Evolutionary conservation across 2,329 filamentous ascomycete species (phyloP).

Genomic region (Kalaharituber pfeilii): DNA sequence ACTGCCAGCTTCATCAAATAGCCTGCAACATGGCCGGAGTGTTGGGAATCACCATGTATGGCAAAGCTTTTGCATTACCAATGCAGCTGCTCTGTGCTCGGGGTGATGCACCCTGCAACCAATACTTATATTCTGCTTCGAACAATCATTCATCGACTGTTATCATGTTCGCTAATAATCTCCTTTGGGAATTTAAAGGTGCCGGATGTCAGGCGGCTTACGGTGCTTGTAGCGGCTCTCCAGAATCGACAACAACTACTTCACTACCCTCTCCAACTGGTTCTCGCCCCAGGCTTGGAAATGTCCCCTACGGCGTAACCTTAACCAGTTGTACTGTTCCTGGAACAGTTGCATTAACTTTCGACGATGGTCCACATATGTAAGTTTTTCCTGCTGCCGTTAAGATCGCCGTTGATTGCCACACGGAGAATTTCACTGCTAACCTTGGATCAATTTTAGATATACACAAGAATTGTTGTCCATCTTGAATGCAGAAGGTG

Average conservation of each 20-base stretch:
- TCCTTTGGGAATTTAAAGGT: conserved; percentile 6
- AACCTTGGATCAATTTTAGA: too few relatives aligned
- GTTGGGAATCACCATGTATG: neutral
- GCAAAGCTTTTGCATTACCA: too few relatives aligned
- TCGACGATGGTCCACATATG: conserved; percentile 22
- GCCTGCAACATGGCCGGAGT: neutral
- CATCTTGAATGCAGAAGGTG: conserved; percentile 10
- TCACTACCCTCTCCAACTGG: conserved; percentile 1
- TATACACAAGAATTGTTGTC: conserved; percentile 18
- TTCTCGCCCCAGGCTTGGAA: conserved; percentile 9
- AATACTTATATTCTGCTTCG: too few relatives aligned
- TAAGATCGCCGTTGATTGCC: neutral
- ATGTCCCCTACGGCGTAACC: conserved; percentile 13
- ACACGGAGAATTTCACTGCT: too few relatives aligned
- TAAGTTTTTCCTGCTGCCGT: conserved; percentile 5
- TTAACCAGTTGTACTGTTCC: conserved; percentile 13
- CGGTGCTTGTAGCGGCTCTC: conserved; percentile 6
- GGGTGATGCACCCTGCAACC: too few relatives aligned
- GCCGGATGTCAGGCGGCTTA: conserved; percentile 13
- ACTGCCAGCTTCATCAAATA: neutral
- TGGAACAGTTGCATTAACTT: conserved; percentile 21
- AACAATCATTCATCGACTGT: too few relatives aligned
- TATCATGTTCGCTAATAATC: too few relatives aligned
- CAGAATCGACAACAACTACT: neutral
- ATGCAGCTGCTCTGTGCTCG: too few relatives aligned